Evolutionary conservation across 192 early-diverging fungal genomes (phyloP).

Genomic region (Backusella sp.): DNA sequence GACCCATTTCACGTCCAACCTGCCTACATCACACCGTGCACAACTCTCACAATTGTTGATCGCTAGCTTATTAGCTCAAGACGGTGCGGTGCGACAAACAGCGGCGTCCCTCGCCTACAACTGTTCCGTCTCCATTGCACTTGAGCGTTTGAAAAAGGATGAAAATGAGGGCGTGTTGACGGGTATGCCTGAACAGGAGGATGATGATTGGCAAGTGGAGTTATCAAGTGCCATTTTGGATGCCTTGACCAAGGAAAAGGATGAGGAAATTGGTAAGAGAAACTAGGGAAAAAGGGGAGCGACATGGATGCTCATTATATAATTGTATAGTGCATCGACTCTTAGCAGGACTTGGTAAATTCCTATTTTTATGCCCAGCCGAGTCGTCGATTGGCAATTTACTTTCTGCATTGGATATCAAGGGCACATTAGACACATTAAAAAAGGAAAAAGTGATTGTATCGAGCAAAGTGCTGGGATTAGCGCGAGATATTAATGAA

Average conservation of each 20-base stretch:
- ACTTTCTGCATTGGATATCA: conserved; percentile 25
- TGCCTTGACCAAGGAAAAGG: conserved; percentile 58
- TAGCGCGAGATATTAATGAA: conserved; percentile 8
- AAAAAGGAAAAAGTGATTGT: conserved; percentile 15
- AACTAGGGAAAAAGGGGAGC: too few relatives aligned
- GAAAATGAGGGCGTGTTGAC: conserved; percentile 13
- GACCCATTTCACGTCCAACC: conserved; percentile 31
- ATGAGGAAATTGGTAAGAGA: conserved; percentile 58
- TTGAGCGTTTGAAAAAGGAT: conserved; percentile 35
- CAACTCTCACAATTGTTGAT: conserved; percentile 62
- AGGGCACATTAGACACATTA: conserved; percentile 7
- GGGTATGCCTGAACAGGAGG: conserved; percentile 37
- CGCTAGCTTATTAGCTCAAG: conserved; percentile 52
- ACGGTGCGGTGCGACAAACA: conserved; percentile 55
- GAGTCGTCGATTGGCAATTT: conserved; percentile 12
- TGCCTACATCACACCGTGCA: conserved; percentile 45
- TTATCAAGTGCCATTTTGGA: conserved; percentile 60
- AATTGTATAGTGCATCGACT: conserved; percentile 33
- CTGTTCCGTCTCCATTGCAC: conserved; percentile 53
- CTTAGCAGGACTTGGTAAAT: conserved; percentile 28
- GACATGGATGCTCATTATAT: too few relatives aligned
- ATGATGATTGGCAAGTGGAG: conserved; percentile 73
- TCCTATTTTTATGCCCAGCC: conserved; percentile 27
- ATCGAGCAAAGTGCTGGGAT: conserved; percentile 13
- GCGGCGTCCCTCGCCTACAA: conserved; percentile 71